A percentile compares a stretch with the other conserved stretches of the same genome.
phyloP scores from a whole-genome alignment of 2,329 filamentous ascomycete species.

The Phialophora chinensis region DNA sequence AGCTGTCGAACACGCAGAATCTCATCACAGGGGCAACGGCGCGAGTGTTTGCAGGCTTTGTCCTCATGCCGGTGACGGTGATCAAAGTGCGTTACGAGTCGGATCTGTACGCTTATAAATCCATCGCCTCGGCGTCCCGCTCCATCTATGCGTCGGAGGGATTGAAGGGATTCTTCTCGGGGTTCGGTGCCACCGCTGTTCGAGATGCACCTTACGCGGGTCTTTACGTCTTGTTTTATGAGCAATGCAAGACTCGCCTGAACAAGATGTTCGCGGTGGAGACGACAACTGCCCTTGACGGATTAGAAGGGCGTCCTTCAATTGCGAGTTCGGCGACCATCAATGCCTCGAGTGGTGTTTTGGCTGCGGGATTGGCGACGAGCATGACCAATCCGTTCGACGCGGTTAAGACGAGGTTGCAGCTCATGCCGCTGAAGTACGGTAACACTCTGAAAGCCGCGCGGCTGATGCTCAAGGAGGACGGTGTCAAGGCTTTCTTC shows the following conservation, averaged over 20 bases:
- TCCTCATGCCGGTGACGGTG: constrained; percentile 94
- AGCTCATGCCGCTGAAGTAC: constrained; percentile 84
- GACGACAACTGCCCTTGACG: not conserved
- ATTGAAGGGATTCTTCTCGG: constrained; percentile 83
- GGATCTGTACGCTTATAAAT: constrained; percentile 81
- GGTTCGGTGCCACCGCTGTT: constrained; percentile 90
- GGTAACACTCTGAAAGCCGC: constrained; percentile 80
- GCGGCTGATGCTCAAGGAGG: constrained; percentile 77
- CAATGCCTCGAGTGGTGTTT: constrained; percentile 82
- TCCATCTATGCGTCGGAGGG: constrained; percentile 79
- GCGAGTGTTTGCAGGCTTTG: constrained; percentile 82
- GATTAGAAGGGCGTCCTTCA: constrained; percentile 15
- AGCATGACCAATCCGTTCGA: constrained; percentile 95
- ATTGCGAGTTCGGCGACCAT: constrained; percentile 65
- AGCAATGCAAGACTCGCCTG: constrained; percentile 74
- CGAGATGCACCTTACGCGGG: constrained; percentile 97
- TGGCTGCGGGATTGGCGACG: constrained; percentile 82
- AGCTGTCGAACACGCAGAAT: constrained; percentile 83
- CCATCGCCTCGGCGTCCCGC: constrained; percentile 71
- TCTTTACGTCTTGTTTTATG: constrained; percentile 92
- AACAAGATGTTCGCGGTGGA: constrained; percentile 41
- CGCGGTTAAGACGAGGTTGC: constrained; percentile 91
- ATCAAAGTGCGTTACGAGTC: constrained; percentile 97
- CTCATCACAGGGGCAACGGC: constrained; percentile 83
- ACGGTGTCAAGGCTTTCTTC: constrained; percentile 80